These are phyloP conservation scores for Eutrema heterophyllum DNA, from an alignment of 345 rosid species.

Conservation along the genomic window DNA sequence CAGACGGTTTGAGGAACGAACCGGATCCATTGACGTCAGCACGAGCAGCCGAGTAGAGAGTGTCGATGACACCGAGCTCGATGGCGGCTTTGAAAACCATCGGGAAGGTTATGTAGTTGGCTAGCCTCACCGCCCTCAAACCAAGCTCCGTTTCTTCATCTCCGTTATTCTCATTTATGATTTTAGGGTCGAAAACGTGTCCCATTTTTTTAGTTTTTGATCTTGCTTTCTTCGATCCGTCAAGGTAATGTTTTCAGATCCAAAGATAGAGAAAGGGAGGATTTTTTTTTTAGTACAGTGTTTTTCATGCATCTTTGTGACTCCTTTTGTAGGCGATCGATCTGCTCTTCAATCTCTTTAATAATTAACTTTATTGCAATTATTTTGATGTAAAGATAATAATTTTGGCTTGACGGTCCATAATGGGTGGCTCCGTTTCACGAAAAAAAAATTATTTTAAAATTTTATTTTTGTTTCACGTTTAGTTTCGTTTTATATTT, in stretches of 20 bases:
- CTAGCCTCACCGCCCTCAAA: slow-evolving; percentile 20
- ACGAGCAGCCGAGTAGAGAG: slow-evolving; percentile 9
- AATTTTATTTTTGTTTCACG: no score
- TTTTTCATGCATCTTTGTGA: neutral
- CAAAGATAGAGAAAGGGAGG: neutral
- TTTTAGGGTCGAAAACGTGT: neutral
- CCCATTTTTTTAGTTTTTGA: neutral
- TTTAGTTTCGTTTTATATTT: no score
- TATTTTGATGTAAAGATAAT: neutral
- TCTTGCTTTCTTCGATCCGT: neutral
- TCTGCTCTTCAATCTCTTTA: no score
- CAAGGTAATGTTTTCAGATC: neutral
- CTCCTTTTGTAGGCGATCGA: neutral
- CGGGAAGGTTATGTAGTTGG: slow-evolving; percentile 13
- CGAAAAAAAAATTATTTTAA: no score
- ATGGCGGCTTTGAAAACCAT: slow-evolving; percentile 31
- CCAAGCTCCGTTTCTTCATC: slow-evolving; percentile 12
- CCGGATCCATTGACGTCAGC: neutral
- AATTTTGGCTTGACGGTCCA: no score
- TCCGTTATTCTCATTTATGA: neutral
- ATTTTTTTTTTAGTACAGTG: neutral
- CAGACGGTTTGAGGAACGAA: slow-evolving; percentile 14
- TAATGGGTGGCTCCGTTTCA: no score
- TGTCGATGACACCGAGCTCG: slow-evolving; percentile 25
- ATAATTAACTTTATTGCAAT: neutral